These are phyloP conservation scores for Macrophomina tecta DNA, from an alignment of 2,329 filamentous ascomycete species.

Conservation along the genomic window DNA sequence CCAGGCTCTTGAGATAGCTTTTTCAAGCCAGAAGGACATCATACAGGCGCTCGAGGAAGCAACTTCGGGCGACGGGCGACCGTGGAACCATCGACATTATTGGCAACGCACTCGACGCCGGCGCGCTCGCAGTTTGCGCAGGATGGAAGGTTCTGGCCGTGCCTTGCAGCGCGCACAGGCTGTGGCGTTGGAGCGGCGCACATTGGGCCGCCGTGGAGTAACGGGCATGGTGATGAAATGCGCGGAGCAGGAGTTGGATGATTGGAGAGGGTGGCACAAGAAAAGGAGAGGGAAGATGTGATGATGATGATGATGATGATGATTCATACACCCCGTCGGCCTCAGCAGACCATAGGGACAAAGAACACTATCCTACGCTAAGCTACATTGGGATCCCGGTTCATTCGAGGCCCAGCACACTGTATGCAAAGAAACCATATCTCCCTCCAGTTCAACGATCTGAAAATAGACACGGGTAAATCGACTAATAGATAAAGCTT, in stretches of 20 bases:
- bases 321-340: no score
- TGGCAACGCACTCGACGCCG: neutral
- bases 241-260: no score
- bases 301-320: no score
- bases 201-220: neutral
- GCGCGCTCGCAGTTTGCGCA: slow-evolving; percentile 9
- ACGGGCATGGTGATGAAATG: neutral
- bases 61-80: slow-evolving; percentile 9
- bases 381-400: no score
- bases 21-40: neutral
- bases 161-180: slow-evolving; percentile 3
- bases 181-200: slow-evolving; percentile 6
- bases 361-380: no score
- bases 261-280: neutral
- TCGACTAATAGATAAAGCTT: no score
- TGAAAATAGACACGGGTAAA: no score
- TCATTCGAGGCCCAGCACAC: no score
- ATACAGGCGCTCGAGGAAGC: neutral
- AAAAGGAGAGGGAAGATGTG: neutral
- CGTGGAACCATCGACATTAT: neutral
- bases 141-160: neutral
- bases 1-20: slow-evolving; percentile 18
- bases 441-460: no score
- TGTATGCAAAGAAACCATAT: no score
- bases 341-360: no score